phyloP scores from a whole-genome alignment of 805 yeast species.

The Candida peoriensis region DNA sequence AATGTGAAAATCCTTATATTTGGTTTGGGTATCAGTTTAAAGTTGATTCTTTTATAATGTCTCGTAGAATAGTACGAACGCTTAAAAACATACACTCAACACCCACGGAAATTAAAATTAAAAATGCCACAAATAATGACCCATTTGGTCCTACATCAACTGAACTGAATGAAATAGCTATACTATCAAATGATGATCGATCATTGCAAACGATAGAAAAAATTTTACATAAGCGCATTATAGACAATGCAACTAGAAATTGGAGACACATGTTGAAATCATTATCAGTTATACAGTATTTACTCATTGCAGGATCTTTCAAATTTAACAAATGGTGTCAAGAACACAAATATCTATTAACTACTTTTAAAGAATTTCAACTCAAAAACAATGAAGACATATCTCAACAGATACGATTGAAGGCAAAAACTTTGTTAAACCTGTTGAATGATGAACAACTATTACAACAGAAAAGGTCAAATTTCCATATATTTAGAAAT shows the following conservation, averaged over 20 bases:
- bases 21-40: too few species aligned
- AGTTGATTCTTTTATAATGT: too few species aligned
- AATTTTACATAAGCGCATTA: constrained; percentile 37
- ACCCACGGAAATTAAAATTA: constrained; percentile 31
- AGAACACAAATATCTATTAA: constrained; percentile 31
- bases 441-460: constrained; percentile 29
- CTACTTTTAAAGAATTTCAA: constrained; percentile 26
- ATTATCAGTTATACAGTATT: constrained; percentile 45
- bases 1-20: too few species aligned
- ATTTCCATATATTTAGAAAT: constrained; percentile 34
- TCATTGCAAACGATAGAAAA: constrained; percentile 28
- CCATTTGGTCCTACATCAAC: constrained; percentile 52
- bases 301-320: constrained; percentile 48
- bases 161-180: constrained; percentile 47
- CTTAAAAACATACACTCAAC: constrained; percentile 26
- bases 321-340: constrained; percentile 45
- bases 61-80: constrained; percentile 26
- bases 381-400: constrained; percentile 22
- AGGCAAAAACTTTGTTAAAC: constrained; percentile 30
- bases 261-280: constrained; percentile 43
- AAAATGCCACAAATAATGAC: constrained; percentile 47
- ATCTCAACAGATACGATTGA: constrained; percentile 33
- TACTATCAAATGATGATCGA: constrained; percentile 34
- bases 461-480: constrained; percentile 35
- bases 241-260: constrained; percentile 23